Conservation (phyloP, 495 filamentous ascomycete genomes). For the Podospora anserina region DNA sequence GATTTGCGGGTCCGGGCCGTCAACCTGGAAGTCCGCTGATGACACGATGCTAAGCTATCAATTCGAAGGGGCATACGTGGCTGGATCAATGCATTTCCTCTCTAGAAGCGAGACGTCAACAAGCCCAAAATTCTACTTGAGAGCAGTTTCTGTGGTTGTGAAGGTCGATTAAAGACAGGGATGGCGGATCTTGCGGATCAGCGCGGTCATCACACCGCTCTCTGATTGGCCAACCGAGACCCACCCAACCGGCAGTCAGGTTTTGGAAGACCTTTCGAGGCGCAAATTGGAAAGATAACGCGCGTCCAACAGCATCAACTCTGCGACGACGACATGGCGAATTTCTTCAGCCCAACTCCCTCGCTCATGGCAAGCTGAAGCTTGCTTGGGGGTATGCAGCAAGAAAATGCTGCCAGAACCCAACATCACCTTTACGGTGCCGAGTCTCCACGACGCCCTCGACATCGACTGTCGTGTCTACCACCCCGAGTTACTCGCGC, state of each 20-base stretch:
- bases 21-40: too few species aligned
- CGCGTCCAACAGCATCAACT: not conserved
- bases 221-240: not conserved
- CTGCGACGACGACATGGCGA: not conserved
- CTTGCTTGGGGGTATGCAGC: not conserved
- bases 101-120: too few species aligned
- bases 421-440: constrained; percentile 70
- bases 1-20: too few species aligned
- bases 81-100: too few species aligned
- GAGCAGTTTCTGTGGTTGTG: too few species aligned
- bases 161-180: not conserved
- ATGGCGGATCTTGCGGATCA: not conserved
- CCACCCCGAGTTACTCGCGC: constrained; percentile 52
- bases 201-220: not conserved
- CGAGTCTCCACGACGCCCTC: constrained; percentile 75
- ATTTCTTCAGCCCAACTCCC: not conserved
- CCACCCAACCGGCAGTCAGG: not conserved
- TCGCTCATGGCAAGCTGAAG: not conserved
- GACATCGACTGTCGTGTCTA: constrained; percentile 78
- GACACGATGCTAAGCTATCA: too few species aligned
- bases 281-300: not conserved
- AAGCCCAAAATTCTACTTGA: too few species aligned
- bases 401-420: constrained; percentile 49
- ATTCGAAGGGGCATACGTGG: too few species aligned
- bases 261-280: not conserved